Evolutionary conservation across 139 green algal genomes (phyloP).

Genomic region (Tetratostichococcus sp.): DNA sequence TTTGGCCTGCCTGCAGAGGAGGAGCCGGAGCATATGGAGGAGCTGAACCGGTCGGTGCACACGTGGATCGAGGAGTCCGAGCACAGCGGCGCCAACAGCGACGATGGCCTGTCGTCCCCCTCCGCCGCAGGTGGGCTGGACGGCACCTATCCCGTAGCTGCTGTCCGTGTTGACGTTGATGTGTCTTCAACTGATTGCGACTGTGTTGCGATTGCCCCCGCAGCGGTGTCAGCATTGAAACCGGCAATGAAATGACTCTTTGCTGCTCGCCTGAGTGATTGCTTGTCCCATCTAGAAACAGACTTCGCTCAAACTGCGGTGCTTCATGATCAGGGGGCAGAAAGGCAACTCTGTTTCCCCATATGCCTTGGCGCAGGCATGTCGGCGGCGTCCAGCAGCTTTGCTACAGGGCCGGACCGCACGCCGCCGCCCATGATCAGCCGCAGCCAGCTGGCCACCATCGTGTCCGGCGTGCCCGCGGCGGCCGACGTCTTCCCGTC

Average conservation of each 20-base stretch:
- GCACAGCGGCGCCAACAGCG: neutral
- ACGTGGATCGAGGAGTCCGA: neutral
- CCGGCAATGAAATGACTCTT: no score
- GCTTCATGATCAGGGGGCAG: no score
- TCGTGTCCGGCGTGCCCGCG: neutral
- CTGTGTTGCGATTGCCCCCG: no score
- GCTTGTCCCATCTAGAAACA: no score
- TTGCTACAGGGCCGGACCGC: neutral
- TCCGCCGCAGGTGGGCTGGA: neutral
- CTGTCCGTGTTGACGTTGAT: no score
- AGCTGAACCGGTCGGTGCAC: neutral
- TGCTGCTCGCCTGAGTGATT: no score
- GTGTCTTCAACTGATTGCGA: no score
- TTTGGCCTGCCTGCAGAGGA: neutral
- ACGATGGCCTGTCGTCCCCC: neutral
- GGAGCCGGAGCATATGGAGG: neutral
- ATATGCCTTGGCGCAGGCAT: neutral
- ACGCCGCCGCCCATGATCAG: neutral
- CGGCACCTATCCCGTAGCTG: no score
- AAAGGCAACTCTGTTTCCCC: no score
- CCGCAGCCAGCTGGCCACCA: neutral
- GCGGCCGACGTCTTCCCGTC: neutral
- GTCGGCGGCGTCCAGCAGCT: neutral
- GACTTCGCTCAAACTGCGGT: no score
- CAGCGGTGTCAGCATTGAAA: no score